These are phyloP conservation scores for Theobroma cacao DNA, from an alignment of 345 rosid species.

Conservation along the genomic window DNA sequence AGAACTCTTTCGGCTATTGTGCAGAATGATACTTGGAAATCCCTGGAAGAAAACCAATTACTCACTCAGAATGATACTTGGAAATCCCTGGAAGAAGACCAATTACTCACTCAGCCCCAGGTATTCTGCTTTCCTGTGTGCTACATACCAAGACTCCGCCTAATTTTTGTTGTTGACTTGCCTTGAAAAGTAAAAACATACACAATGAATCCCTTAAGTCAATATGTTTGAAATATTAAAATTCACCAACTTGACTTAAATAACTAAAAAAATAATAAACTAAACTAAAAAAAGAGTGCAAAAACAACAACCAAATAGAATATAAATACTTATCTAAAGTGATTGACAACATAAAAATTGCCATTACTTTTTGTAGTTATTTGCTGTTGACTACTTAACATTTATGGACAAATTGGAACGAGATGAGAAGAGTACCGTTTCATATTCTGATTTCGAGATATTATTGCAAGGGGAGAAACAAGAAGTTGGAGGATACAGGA, in stretches of 20 bases:
- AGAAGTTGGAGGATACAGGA: background rate
- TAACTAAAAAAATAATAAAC: too few species aligned
- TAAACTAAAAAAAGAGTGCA: too few species aligned
- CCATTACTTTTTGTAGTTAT: background rate
- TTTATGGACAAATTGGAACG: background rate
- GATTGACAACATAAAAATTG: too few species aligned
- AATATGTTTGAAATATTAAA: too few species aligned
- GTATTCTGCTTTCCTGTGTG: background rate
- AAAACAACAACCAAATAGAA: too few species aligned
- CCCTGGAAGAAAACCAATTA: background rate
- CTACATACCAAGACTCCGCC: too few species aligned
- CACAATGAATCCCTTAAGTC: too few species aligned
- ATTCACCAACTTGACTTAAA: too few species aligned
- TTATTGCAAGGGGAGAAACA: background rate
- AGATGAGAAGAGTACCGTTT: background rate
- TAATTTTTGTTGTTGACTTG: too few species aligned
- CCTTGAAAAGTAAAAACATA: too few species aligned
- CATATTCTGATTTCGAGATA: background rate
- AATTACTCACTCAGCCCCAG: background rate
- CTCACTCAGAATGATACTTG: background rate
- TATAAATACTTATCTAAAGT: too few species aligned
- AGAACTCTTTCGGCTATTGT: background rate
- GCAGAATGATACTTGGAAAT: background rate
- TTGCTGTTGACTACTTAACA: background rate
- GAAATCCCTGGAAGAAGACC: background rate